A percentile compares a stretch with the other conserved stretches of the same genome.
Evolutionary conservation across 2,329 filamentous ascomycete genomes (phyloP).

Genomic region (Fusarium sp.): DNA sequence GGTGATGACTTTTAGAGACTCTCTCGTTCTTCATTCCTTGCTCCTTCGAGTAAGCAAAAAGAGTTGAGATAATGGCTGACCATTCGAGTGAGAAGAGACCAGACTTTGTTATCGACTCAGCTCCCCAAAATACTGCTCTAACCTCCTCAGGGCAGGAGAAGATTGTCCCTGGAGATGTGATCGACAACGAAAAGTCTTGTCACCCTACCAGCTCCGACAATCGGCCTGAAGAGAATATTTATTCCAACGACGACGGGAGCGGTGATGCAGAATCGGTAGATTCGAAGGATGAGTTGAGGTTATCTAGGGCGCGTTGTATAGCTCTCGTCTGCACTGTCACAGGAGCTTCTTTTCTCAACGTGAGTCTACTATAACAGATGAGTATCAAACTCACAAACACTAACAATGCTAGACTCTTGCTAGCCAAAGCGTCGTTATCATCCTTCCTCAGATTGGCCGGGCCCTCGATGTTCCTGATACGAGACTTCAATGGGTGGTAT

Average conservation of each 20-base stretch:
- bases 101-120: conserved; percentile 2
- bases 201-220: not conserved
- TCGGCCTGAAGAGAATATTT: not conserved
- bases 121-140: not conserved
- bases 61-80: conserved; percentile 7
- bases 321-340: conserved; percentile 63
- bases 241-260: not conserved
- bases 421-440: conserved; percentile 41
- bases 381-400: not conserved
- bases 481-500: conserved; percentile 72
- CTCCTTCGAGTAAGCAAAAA: not conserved
- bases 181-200: conserved; percentile 12
- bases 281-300: conserved; percentile 43
- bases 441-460: conserved; percentile 65
- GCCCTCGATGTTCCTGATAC: conserved; percentile 64
- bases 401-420: conserved; percentile 36
- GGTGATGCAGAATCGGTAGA: conserved; percentile 28
- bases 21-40: not conserved
- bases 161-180: not conserved
- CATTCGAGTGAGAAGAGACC: conserved; percentile 16
- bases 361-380: conserved; percentile 33
- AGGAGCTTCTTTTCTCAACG: conserved; percentile 65
- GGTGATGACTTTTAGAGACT: not conserved
- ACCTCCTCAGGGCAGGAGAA: not conserved
- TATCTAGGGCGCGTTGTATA: conserved; percentile 62